phyloP scores from a whole-genome alignment of 2,329 filamentous ascomycete genomes.

The Sclerotinia nivalis region DNA sequence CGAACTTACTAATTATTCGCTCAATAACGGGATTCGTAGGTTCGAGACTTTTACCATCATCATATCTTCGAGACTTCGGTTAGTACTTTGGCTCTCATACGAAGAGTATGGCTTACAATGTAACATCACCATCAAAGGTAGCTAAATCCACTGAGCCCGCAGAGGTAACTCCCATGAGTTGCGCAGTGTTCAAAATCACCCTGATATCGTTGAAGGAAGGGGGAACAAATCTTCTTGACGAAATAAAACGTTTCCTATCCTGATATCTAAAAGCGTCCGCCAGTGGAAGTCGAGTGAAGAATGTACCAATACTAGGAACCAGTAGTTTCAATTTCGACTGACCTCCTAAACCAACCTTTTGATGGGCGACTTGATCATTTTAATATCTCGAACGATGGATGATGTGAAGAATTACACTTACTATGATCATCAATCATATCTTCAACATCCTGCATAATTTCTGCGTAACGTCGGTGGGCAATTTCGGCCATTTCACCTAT shows the following conservation, averaged over 20 bases:
- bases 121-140: slow-evolving; percentile 97
- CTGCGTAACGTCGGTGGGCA: slow-evolving; percentile 84
- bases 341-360: slow-evolving; percentile 62
- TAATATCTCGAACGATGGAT: slow-evolving; percentile 13
- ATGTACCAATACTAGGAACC: slow-evolving; percentile 86
- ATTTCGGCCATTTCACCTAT: slow-evolving; percentile 74
- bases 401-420: slow-evolving; percentile 44
- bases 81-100: slow-evolving; percentile 44
- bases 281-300: slow-evolving; percentile 85
- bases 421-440: slow-evolving; percentile 89
- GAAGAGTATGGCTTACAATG: slow-evolving; percentile 56
- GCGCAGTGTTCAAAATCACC: slow-evolving; percentile 89
- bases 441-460: slow-evolving; percentile 95
- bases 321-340: slow-evolving; percentile 91
- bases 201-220: slow-evolving; percentile 97
- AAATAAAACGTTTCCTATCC: slow-evolving; percentile 82
- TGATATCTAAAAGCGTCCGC: slow-evolving; percentile 92
- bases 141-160: slow-evolving; percentile 75
- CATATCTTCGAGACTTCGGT: slow-evolving; percentile 49
- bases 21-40: slow-evolving; percentile 75
- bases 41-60: slow-evolving; percentile 79
- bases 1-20: slow-evolving; percentile 51
- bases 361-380: slow-evolving; percentile 63
- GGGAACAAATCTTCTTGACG: slow-evolving; percentile 85
- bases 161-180: slow-evolving; percentile 85